phyloP scores from a whole-genome alignment of 2,329 filamentous ascomycete species.

The Aspergillus sp. region DNA sequence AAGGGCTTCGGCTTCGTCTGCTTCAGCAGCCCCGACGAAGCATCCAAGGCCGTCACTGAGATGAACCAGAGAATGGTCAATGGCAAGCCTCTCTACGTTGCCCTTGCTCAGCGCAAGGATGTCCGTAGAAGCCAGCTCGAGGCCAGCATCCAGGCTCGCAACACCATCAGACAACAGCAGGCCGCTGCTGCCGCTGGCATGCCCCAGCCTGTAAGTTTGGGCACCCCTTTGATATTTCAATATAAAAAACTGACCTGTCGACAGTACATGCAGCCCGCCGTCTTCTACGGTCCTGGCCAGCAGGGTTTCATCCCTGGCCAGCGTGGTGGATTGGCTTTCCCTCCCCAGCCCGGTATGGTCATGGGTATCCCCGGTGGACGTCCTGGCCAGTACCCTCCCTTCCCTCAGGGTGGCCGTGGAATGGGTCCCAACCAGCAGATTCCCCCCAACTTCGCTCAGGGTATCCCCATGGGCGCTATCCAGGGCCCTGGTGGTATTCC shows the following conservation, averaged over 20 bases:
- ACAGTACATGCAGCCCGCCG: conserved; percentile 75
- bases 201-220: conserved; percentile 52
- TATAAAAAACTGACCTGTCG: conserved; percentile 9
- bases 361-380: conserved; percentile 70
- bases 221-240: not conserved
- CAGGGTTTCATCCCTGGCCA: conserved; percentile 52
- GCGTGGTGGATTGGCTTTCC: conserved; percentile 58
- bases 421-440: conserved; percentile 76
- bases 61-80: conserved; percentile 99
- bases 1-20: conserved; percentile 99
- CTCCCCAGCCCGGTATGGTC: conserved; percentile 47
- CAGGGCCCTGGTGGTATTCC: conserved; percentile 62
- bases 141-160: conserved; percentile 97
- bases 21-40: conserved; percentile 99
- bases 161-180: conserved; percentile 97
- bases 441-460: conserved; percentile 76
- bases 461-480: conserved; percentile 54
- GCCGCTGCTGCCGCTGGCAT: conserved; percentile 84
- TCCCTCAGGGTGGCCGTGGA: conserved; percentile 81
- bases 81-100: conserved; percentile 94
- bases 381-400: conserved; percentile 78
- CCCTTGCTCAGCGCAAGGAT: conserved; percentile 97
- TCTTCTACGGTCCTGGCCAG: conserved; percentile 80
- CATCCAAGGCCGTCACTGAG: conserved; percentile 96
- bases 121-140: conserved; percentile 99